Base-by-base conservation (phyloP, 108 stramenopile genomes). In the Stephanodiscus triporus region DNA sequence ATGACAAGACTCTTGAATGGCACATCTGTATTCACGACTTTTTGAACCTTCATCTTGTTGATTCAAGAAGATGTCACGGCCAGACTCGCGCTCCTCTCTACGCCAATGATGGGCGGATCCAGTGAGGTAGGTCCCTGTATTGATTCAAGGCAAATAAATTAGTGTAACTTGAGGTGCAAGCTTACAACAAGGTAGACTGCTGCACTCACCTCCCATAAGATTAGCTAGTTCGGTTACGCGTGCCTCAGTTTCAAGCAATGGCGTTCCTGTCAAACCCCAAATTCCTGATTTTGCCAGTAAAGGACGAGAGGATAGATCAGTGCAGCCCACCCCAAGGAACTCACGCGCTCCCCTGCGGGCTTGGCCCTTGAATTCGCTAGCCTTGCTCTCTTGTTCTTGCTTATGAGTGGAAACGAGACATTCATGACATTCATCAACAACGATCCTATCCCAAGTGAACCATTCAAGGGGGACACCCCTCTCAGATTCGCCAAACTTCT, bases 201-300 rank as follows among this genome's bases (percentile, higher is more conserved):
- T 37, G 60, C 85, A 90, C 6, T 84, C 70, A 16, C 84, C 78
- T 45, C 90, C 90, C 85, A 91, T 91, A 37, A 91, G 58, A 69
- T 84, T 89, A 3, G 88, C 90, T 30, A 91, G 73, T 48, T 91
- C 90, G 24, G 75, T 87, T 20, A 91, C 88, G 14, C 90, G 83
- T 16, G 72, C 80, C 50, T 71, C 71, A 19, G 69, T 89, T 26
- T 91, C 90, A 26, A 91, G 74, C 47, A 91, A 63, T 1, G 90
- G 90, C 6, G 90, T 91, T 45, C 88, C 90, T 10, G 90, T 87
- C 56, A 91, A 55, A 27, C 90, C 90, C 71, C 80, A 91, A 45
- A 89, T 65, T 29, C 78, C 79, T 40, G 49, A 70, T 22, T 84
- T 56, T 19, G 54, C 69, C n/a, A 66, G 10, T 10, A 91, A 70